These are phyloP conservation scores for Botryotinia calthae DNA, from an alignment of 2,329 filamentous ascomycete genomes.

Conservation along the genomic window DNA sequence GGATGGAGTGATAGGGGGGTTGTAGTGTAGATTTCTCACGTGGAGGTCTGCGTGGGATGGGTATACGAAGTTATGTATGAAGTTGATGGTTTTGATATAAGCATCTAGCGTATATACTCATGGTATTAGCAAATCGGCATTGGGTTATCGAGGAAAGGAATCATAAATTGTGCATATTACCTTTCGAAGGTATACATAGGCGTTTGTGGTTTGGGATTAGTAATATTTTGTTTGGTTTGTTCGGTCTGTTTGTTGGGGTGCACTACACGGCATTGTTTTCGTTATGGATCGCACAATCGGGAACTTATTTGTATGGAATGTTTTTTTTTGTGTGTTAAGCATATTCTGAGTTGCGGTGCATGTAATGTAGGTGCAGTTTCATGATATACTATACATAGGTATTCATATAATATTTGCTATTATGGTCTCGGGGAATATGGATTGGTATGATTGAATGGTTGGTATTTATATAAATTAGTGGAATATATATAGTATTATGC, in stretches of 20 bases:
- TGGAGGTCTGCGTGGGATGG: background rate
- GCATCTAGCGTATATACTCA: background rate
- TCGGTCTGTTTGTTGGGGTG: background rate
- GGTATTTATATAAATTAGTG: background rate
- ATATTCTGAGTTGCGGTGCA: background rate
- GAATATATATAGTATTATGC: background rate
- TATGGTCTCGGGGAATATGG: background rate
- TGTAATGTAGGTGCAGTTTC: rapidly evolving
- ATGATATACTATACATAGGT: background rate
- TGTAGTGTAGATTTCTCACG: slow-evolving; percentile 49
- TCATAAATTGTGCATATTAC: background rate
- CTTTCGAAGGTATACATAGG: background rate
- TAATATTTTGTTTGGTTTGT: background rate
- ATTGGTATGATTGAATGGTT: background rate
- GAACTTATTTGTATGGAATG: background rate
- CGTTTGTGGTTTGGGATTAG: background rate
- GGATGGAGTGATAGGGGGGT: slow-evolving; percentile 78
- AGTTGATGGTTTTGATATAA: background rate
- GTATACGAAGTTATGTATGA: background rate
- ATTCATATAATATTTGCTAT: background rate
- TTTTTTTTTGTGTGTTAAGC: background rate
- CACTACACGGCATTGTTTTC: background rate
- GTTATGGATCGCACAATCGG: background rate
- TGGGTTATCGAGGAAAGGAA: background rate
- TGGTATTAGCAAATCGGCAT: background rate